Base-by-base conservation (phyloP, 257 asterid genomes). In the Gentiana macrophylla region DNA sequence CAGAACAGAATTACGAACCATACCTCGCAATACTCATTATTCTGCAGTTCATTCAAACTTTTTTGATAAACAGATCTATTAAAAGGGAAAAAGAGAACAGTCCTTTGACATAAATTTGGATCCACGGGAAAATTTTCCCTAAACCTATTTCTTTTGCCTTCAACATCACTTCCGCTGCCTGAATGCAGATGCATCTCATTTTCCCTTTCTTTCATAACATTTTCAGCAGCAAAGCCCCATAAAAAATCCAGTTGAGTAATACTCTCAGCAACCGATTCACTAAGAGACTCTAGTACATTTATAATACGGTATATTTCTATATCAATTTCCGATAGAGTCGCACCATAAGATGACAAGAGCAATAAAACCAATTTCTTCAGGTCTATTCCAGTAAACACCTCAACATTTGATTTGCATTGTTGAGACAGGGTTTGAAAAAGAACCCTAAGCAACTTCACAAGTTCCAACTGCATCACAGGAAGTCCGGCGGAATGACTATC, bases 81-180 rank as follows among this genome's bases (percentile, higher is more conserved):
- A 62, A 74, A 74, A 50, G 96, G 98, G 70, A 86, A 90, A 76
- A 66, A 73, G 60, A 84, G 79, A 64, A 80, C 92, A 4, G 96
- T 86, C 72, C 69, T 78, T 65, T 81, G 84, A 76, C 98, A 90
- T 69, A 79, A 50, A 75, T 76, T 90, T 50, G 98, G 94, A 68
- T 90, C 91, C 46, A 90, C 46, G 0, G 94, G 94, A 61, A 90
- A 57, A 66, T 90, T 82, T 72, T 86, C 95, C 72, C 96, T 80
- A 66, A 84, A 86, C 59, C 62, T 75, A 59, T 62, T 74, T 72
- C 74, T 84, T 55, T 74, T 77, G 51, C 82, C 95, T 64, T 84
- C 91, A 52, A 72, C 63, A 56, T 63, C 70, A 62, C 59, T 55
- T 12, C 55, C 61, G 35, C 70, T 74, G 68, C 52, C 58, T 56